phyloP scores from a whole-genome alignment of 176 grass and related monocot species.

The Triticum monococcum region DNA sequence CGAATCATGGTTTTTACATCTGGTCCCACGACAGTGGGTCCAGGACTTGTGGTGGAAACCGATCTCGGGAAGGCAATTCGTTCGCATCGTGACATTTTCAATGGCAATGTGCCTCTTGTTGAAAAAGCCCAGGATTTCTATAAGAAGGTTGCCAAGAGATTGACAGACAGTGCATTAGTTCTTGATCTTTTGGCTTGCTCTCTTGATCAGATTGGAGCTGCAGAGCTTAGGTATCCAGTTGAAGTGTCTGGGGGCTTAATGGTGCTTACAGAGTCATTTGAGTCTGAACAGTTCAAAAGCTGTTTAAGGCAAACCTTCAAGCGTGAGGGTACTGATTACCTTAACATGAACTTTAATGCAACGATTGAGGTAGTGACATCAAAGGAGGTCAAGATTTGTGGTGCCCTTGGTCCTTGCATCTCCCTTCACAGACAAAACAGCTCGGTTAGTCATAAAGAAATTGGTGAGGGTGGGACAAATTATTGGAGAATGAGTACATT shows the following conservation, averaged over 20 bases:
- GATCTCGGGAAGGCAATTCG: constrained; percentile 81
- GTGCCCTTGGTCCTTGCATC: constrained; percentile 91
- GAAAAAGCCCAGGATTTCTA: constrained; percentile 77
- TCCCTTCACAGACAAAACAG: constrained; percentile 67
- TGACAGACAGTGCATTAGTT: constrained; percentile 68
- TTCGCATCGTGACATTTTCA: constrained; percentile 88
- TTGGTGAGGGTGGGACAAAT: constrained; percentile 86
- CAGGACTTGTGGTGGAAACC: constrained; percentile 76
- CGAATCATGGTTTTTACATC: constrained; percentile 90
- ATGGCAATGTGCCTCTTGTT: constrained; percentile 46
- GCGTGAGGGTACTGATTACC: constrained; percentile 49
- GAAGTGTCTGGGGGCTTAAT: constrained; percentile 85
- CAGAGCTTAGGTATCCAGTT: constrained; percentile 81
- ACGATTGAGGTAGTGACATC: constrained; percentile 84
- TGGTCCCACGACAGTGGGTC: constrained; percentile 83
- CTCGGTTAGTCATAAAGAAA: constrained; percentile 77
- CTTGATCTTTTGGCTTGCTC: constrained; percentile 92
- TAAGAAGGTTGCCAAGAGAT: constrained; percentile 73
- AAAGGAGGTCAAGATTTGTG: constrained; percentile 94
- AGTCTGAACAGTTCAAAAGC: constrained; percentile 82
- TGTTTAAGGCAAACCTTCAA: constrained; percentile 81
- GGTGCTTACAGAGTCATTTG: constrained; percentile 83
- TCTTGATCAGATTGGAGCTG: constrained; percentile 92
- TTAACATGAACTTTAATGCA: constrained; percentile 92
- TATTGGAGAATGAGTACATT: constrained; percentile 85